These are phyloP conservation scores for Helminthosporium solani DNA, from an alignment of 2,329 filamentous ascomycete genomes.

Conservation along the genomic window DNA sequence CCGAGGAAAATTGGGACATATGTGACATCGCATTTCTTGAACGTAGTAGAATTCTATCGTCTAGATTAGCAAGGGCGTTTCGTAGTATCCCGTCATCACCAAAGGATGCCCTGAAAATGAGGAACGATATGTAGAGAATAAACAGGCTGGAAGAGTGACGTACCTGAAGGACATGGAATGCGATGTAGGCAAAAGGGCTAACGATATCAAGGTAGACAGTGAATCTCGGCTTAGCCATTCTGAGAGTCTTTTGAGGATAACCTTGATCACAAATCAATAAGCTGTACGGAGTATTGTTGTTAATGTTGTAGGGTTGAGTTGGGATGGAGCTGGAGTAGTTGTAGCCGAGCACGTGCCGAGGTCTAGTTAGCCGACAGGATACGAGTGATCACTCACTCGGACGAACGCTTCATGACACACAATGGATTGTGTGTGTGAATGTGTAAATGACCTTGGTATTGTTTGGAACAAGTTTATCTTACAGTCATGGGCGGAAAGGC, in stretches of 20 bases:
- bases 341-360: too few relatives aligned
- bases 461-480: too few relatives aligned
- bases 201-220: constrained; percentile 61
- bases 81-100: neutral
- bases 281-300: too few relatives aligned
- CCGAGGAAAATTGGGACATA: constrained; percentile 62
- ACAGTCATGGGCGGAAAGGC: too few relatives aligned
- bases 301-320: too few relatives aligned
- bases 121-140: neutral
- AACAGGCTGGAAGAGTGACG: neutral
- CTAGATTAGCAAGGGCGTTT: neutral
- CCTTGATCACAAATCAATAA: too few relatives aligned
- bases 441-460: too few relatives aligned
- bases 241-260: neutral
- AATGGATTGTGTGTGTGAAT: too few relatives aligned
- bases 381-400: too few relatives aligned
- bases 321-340: too few relatives aligned
- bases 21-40: constrained; percentile 55
- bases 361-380: too few relatives aligned
- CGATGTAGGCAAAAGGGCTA: constrained; percentile 62
- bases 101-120: neutral
- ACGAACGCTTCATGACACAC: too few relatives aligned
- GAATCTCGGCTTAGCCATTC: constrained; percentile 53
- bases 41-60: constrained; percentile 57
- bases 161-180: constrained; percentile 58